Evolutionary conservation across 73 alveolate genomes (phyloP), one percentile per base, ranked within the genome.

Genomic region (Paramecium tetraurelia): DNA sequence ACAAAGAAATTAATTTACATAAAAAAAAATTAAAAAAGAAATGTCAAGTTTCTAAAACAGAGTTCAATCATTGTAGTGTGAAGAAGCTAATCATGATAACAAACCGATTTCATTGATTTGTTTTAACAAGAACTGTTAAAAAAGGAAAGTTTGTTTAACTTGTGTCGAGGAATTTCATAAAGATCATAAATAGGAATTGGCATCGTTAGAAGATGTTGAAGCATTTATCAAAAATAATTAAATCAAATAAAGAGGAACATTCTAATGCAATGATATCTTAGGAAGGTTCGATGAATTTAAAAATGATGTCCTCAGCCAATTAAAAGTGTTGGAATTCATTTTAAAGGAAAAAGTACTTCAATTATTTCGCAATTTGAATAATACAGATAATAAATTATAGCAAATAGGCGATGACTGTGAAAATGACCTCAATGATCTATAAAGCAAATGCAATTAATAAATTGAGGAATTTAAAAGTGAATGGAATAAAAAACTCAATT

Each of bases 121-220:
- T 50, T 48, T 80, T 41, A 41, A 80, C 29, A 33, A 33, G 24
- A 76, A 80, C 10, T 80, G 90, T 43, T 21, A 14, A n/a, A 48
- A 80, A 44, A 80, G 90, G 27, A 80, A 80, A n/a, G 46, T 21
- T 24, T 80, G 90, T 35, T 14, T 44, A 33, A 80, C 76, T 48
- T 80, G 90, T 27, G 46, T 80, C 0, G 90, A 80, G 7, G 90
- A 80, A 80, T 80, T 80, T 43, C 90, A 80, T 80, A 22, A n/a
- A 20, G 22, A 11, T 43, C 90, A 80, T 43, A 80, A 3, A 46
- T 53, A 35, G 3, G 31, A 80, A 46, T 80, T 41, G 21, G 90
- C 90, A 10, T 22, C 57, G 18, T 7, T 80, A 3, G 70, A 33
- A 22, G 90, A 80, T 12, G 57, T 80, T 1, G 90, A 80, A 22